Percentiles rank a stretch among this genome's conserved stretches.
phyloP scores from a whole-genome alignment of 2,329 filamentous ascomycete genomes.

The Ceratocystis cubensis region DNA sequence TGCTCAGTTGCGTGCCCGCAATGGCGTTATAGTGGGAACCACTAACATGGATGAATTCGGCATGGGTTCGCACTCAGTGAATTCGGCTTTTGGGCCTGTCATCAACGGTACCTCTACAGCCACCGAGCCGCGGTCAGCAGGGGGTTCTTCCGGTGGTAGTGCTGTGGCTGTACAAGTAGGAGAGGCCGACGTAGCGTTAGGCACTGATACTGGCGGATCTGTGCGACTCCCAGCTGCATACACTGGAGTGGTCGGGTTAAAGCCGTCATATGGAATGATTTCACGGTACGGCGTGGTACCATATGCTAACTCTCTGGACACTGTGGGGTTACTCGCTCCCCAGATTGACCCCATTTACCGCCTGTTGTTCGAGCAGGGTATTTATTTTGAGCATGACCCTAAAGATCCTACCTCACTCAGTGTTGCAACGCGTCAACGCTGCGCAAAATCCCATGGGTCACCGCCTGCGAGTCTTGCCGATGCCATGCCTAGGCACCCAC shows the following conservation, averaged over 20 bases:
- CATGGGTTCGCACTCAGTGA: slow-evolving; percentile 76
- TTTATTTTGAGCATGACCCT: slow-evolving; percentile 47
- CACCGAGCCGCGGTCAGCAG: slow-evolving; percentile 47
- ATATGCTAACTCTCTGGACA: slow-evolving; percentile 88
- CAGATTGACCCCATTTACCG: slow-evolving; percentile 39
- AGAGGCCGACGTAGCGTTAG: slow-evolving; percentile 52
- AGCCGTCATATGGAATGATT: slow-evolving; percentile 80
- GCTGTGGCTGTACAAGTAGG: slow-evolving; percentile 65
- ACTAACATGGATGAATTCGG: slow-evolving; percentile 94
- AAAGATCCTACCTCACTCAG: slow-evolving; percentile 65
- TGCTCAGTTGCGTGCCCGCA: slow-evolving; percentile 48
- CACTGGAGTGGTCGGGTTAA: slow-evolving; percentile 71
- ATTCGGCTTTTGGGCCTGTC: slow-evolving; percentile 57
- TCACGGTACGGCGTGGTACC: slow-evolving; percentile 78
- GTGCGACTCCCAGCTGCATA: slow-evolving; percentile 81
- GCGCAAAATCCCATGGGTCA: slow-evolving; percentile 27
- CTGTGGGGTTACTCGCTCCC: slow-evolving; percentile 62
- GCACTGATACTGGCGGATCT: slow-evolving; percentile 87
- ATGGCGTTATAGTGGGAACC: slow-evolving; percentile 58
- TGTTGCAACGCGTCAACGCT: slow-evolving; percentile 40
- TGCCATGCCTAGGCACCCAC: slow-evolving; percentile 23
- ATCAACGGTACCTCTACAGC: slow-evolving; percentile 35
- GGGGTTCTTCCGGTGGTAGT: slow-evolving; percentile 88
- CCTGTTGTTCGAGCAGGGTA: slow-evolving; percentile 38
- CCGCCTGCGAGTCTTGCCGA: slow-evolving; percentile 31